Conservation (phyloP, 106 monocot genomes). For the Dioscorea alata region DNA sequence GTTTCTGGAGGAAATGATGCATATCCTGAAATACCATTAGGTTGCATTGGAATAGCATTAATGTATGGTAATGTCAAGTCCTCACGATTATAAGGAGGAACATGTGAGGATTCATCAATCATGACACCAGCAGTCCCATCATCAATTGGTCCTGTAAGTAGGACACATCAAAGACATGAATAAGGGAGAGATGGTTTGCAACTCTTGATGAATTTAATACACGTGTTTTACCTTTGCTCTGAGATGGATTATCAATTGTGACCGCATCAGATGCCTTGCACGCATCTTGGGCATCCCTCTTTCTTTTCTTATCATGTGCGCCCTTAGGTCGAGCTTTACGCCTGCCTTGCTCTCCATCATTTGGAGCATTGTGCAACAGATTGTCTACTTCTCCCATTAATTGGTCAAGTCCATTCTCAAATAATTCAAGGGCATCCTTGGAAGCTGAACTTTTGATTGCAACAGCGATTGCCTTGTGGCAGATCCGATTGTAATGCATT, state of each 20-base stretch:
- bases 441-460: constrained; percentile 47
- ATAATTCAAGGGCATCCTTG: constrained; percentile 28
- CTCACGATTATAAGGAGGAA: constrained; percentile 25
- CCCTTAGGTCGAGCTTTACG: constrained; percentile 23
- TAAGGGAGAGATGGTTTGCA: not conserved
- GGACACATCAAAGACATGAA: not conserved
- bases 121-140: constrained; percentile 11
- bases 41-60: constrained; percentile 21
- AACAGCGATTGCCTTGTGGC: constrained; percentile 35
- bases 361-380: constrained; percentile 24
- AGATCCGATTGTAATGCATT: constrained; percentile 27
- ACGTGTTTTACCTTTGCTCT: constrained; percentile 20
- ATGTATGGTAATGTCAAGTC: constrained; percentile 15
- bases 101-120: constrained; percentile 30
- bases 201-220: not conserved
- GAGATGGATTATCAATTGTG: constrained; percentile 10
- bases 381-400: constrained; percentile 36
- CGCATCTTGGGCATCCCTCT: constrained; percentile 22
- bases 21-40: constrained; percentile 17
- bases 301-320: constrained; percentile 21
- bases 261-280: constrained; percentile 2
- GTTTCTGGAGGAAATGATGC: constrained; percentile 32
- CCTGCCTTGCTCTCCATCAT: constrained; percentile 9
- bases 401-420: constrained; percentile 35
- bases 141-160: constrained; percentile 26